Evolutionary conservation across 2,329 filamentous ascomycete genomes (phyloP).

Genomic region (Fonsecaea monophora): DNA sequence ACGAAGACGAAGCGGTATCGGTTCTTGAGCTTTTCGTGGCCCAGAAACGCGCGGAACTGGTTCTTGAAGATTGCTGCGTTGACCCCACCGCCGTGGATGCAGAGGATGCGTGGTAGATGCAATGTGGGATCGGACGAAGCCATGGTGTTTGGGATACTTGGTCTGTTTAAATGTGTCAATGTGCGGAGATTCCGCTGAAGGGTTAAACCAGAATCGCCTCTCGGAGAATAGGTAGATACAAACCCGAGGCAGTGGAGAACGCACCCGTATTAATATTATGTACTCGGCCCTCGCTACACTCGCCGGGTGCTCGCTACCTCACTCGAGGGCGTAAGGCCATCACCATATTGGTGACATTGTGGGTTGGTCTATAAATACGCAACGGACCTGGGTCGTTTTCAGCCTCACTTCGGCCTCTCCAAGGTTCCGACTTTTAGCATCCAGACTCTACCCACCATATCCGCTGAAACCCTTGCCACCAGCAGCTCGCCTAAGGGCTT

Average conservation of each 20-base stretch:
- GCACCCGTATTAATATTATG: no score
- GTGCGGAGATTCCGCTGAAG: not conserved
- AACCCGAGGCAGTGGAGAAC: not conserved
- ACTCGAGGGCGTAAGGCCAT: not conserved
- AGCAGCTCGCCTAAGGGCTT: no score
- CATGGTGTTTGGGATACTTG: conserved; percentile 11
- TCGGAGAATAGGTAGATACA: not conserved
- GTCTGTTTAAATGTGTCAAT: not conserved
- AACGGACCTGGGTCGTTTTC: no score
- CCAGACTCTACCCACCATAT: no score
- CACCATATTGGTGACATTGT: not conserved
- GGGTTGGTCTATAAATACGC: conserved; percentile 11
- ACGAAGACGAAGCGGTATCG: conserved; percentile 75
- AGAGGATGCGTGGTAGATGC: conserved; percentile 71
- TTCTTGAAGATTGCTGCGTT: conserved; percentile 72
- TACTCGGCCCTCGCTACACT: no score
- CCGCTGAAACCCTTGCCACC: no score
- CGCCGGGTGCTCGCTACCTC: no score
- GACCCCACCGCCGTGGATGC: conserved; percentile 80
- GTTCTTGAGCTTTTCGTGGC: conserved; percentile 53
- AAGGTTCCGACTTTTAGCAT: no score
- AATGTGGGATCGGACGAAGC: conserved; percentile 41
- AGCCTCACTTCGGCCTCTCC: no score
- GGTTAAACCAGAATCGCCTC: not conserved
- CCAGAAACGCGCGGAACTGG: conserved; percentile 67